These are phyloP conservation scores for Ophiostoma angusticollis DNA, from an alignment of 2,329 filamentous ascomycete species.

Conservation along the genomic window DNA sequence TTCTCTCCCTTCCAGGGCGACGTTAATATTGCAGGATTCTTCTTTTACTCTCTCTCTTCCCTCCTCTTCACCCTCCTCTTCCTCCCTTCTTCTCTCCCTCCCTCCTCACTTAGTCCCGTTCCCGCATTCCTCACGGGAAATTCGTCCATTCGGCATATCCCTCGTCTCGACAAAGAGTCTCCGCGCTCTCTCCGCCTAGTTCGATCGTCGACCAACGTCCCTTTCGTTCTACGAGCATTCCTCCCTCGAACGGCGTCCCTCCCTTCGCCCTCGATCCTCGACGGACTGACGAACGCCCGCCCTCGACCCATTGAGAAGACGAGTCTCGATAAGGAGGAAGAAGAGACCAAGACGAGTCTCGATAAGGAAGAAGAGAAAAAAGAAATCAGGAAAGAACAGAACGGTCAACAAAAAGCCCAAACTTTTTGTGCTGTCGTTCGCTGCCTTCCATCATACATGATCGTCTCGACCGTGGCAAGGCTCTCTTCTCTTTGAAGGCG, in stretches of 20 bases:
- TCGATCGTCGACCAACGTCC: not conserved
- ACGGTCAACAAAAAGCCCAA: constrained; percentile 3
- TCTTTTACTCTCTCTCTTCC: constrained; percentile 1
- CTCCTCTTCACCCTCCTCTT: not conserved
- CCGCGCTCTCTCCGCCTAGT: not conserved
- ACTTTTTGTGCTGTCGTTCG: constrained; percentile 4
- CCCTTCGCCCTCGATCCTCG: not conserved
- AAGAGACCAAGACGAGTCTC: too few species aligned
- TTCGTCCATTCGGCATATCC: too few species aligned
- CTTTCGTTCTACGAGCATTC: not conserved
- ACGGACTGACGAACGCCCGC: too few species aligned
- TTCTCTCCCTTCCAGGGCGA: constrained; percentile 3
- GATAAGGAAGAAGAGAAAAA: not conserved
- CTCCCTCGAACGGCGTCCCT: not conserved
- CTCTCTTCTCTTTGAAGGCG: constrained; percentile 13
- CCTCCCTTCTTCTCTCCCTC: not conserved
- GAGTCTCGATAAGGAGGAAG: not conserved
- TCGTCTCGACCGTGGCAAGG: constrained; percentile 12
- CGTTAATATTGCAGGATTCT: constrained; percentile 4
- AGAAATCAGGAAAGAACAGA: not conserved
- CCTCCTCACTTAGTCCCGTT: constrained; percentile 1
- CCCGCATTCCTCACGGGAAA: constrained; percentile 10
- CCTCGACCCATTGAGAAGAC: too few species aligned
- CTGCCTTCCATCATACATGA: constrained; percentile 16
- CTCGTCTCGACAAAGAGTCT: not conserved